phyloP scores from a whole-genome alignment of 257 asterid genomes.

The Lithospermum erythrorhizon region DNA sequence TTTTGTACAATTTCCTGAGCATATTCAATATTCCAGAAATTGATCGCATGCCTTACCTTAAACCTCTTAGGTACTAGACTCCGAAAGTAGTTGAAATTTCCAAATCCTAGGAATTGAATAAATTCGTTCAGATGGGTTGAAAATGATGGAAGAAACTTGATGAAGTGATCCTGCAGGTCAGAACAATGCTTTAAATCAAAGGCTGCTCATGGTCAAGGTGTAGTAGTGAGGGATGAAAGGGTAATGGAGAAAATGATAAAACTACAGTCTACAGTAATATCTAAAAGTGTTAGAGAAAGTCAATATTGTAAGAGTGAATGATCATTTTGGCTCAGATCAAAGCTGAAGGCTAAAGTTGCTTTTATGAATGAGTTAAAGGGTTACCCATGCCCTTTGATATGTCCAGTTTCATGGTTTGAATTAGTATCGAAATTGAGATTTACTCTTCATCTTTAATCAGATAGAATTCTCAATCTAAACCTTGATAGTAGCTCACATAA shows the following conservation, averaged over 20 bases:
- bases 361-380: background rate
- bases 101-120: background rate
- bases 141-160: too few species aligned
- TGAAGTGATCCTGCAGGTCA: background rate
- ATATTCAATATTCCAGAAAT: background rate
- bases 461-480: too few species aligned
- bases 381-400: background rate
- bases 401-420: background rate
- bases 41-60: background rate
- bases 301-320: too few species aligned
- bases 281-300: too few species aligned
- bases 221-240: background rate
- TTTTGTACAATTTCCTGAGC: too few species aligned
- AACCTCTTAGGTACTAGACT: background rate
- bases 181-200: background rate
- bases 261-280: too few species aligned
- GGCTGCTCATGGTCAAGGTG: background rate
- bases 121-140: background rate
- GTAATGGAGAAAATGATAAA: background rate
- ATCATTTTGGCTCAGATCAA: background rate
- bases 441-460: background rate
- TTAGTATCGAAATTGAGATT: background rate
- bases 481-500: background rate
- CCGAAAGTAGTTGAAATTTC: background rate
- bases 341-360: background rate